These are phyloP conservation scores for Trichoderma arundinaceum DNA, from an alignment of 2,329 filamentous ascomycete genomes.

Conservation along the genomic window DNA sequence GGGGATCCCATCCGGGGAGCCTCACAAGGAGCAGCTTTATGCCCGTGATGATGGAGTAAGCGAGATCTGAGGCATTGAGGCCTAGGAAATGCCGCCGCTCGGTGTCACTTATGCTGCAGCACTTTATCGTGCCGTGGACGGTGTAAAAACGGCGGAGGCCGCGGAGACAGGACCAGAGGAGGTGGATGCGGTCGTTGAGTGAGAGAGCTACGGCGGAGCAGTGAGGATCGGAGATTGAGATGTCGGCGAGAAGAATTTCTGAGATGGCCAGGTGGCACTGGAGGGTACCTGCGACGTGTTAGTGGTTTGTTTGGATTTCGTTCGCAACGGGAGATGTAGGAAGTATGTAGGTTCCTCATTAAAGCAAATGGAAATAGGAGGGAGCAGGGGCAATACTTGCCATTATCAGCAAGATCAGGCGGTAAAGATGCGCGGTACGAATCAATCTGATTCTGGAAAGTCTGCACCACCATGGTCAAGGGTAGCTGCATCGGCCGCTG, in stretches of 20 bases:
- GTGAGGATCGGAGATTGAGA: constrained; percentile 50
- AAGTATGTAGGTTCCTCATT: too few species aligned
- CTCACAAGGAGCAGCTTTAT: constrained; percentile 55
- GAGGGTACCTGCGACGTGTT: constrained; percentile 44
- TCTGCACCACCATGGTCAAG: constrained; percentile 49
- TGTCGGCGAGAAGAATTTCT: constrained; percentile 55
- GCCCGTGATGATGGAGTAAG: constrained; percentile 53
- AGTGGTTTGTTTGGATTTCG: not conserved
- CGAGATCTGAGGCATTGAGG: constrained; percentile 54
- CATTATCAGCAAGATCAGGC: constrained; percentile 43
- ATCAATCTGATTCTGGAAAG: constrained; percentile 53
- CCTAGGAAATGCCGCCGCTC: constrained; percentile 49
- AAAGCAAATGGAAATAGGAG: not conserved
- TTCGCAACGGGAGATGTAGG: not conserved
- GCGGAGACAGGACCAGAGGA: constrained; percentile 54
- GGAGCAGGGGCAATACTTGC: constrained; percentile 36
- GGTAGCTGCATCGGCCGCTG: constrained; percentile 45
- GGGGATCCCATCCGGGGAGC: constrained; percentile 54
- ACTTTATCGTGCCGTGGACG: constrained; percentile 41
- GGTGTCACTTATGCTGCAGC: constrained; percentile 38
- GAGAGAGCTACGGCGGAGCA: constrained; percentile 42
- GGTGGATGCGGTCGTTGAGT: constrained; percentile 49
- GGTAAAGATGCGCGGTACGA: constrained; percentile 47
- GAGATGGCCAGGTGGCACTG: constrained; percentile 52
- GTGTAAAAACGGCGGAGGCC: constrained; percentile 50